These are phyloP conservation scores for Bipolaris gigantea DNA, from an alignment of 2,329 filamentous ascomycete genomes.

Conservation along the genomic window DNA sequence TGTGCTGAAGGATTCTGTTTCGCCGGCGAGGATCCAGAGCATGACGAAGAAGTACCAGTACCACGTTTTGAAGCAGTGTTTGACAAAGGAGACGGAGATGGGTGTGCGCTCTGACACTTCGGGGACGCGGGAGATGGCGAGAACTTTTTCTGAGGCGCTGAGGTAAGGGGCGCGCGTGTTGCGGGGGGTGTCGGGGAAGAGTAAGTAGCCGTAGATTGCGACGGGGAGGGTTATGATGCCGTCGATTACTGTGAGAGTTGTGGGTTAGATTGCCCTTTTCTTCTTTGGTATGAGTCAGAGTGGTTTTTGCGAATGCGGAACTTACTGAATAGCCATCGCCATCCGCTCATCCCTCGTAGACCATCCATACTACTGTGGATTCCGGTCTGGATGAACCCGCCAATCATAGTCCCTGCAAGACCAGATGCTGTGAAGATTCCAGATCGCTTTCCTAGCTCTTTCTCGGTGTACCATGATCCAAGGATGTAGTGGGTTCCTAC, in stretches of 20 bases:
- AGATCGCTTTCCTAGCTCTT: conserved; percentile 63
- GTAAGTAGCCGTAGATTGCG: conserved; percentile 57
- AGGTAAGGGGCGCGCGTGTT: conserved; percentile 51
- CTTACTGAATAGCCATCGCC: conserved; percentile 50
- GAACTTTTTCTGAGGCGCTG: conserved; percentile 44
- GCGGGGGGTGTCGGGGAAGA: conserved; percentile 51
- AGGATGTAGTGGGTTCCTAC: conserved; percentile 61
- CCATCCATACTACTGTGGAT: conserved; percentile 52
- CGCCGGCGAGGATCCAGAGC: conserved; percentile 70
- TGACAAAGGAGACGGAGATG: conserved; percentile 55
- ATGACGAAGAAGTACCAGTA: conserved; percentile 68
- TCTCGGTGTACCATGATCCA: conserved; percentile 63
- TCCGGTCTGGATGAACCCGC: conserved; percentile 63
- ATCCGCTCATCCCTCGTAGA: conserved; percentile 55
- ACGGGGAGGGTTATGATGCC: conserved; percentile 61
- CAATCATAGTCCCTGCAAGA: conserved; percentile 63
- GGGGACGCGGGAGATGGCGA: conserved; percentile 52
- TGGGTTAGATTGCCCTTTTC: neutral
- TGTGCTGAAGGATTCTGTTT: conserved; percentile 70
- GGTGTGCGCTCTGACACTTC: conserved; percentile 50
- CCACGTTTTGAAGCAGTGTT: conserved; percentile 61
- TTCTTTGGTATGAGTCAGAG: too few relatives aligned
- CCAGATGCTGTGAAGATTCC: conserved; percentile 65
- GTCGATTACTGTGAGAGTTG: conserved; percentile 47
- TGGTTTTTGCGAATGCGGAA: too few relatives aligned